phyloP scores from a whole-genome alignment of 2,329 filamentous ascomycete genomes.

The Dactylellina haptotyla region DNA sequence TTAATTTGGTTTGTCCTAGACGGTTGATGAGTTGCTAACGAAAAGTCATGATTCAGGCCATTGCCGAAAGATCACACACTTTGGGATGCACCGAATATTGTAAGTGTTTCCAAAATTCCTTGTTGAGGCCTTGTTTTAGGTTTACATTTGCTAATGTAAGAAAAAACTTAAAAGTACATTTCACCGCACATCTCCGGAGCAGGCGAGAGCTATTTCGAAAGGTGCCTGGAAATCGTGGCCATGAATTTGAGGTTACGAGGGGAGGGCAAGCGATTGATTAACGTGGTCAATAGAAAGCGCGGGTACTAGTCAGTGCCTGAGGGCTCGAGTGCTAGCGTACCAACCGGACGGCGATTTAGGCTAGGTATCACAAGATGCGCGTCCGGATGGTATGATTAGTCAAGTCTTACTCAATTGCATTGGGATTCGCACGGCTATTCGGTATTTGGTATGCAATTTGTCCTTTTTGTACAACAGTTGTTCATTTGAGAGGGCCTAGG shows the following conservation, averaged over 20 bases:
- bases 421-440: too few species aligned
- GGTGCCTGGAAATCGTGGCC: constrained; percentile 69
- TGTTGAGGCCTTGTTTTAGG: background rate
- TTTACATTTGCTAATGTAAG: constrained; percentile 64
- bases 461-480: too few species aligned
- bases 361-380: background rate
- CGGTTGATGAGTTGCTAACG: background rate
- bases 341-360: background rate
- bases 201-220: constrained; percentile 67
- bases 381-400: too few species aligned
- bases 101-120: constrained; percentile 63
- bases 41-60: constrained; percentile 61
- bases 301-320: constrained; percentile 66
- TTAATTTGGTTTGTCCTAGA: background rate
- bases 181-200: constrained; percentile 68
- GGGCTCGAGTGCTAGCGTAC: background rate
- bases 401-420: too few species aligned
- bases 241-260: constrained; percentile 68
- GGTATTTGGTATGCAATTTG: too few species aligned
- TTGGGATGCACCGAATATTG: constrained; percentile 75
- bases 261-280: constrained; percentile 69
- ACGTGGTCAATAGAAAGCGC: constrained; percentile 70
- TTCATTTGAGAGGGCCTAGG: too few species aligned
- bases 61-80: constrained; percentile 74
- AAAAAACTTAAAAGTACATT: constrained; percentile 41